Conservation (phyloP, 768 basidiomycete genomes). For the Lactifluus volemus region DNA sequence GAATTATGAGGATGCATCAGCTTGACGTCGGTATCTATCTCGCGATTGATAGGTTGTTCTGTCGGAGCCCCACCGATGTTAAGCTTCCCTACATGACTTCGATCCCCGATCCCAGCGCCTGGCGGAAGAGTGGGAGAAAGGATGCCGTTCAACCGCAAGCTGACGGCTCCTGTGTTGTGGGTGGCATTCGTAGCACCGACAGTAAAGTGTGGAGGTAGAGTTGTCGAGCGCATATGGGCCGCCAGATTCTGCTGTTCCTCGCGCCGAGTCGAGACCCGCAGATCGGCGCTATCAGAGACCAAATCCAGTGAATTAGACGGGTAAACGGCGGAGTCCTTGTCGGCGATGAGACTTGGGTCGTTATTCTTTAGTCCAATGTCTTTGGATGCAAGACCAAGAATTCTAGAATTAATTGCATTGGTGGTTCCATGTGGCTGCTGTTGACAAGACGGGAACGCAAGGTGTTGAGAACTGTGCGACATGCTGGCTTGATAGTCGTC, state of each 20-base stretch:
- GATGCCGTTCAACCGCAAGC: constrained; percentile 14
- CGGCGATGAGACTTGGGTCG: not conserved
- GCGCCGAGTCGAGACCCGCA: not conserved
- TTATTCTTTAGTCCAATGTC: constrained; percentile 8
- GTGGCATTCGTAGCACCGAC: constrained; percentile 1
- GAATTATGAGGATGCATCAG: constrained; percentile 9
- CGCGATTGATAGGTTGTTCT: constrained; percentile 7
- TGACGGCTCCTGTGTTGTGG: constrained; percentile 1
- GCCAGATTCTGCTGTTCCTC: constrained; percentile 18
- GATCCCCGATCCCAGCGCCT: constrained; percentile 3
- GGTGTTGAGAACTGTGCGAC: constrained; percentile 1
- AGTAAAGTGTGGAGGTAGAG: constrained; percentile 19
- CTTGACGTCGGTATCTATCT: constrained; percentile 3
- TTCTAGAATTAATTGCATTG: constrained; percentile 6
- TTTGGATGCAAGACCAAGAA: constrained; percentile 8
- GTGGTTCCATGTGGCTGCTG: constrained; percentile 1
- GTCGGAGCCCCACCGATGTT: not conserved
- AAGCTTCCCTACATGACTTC: constrained; percentile 4
- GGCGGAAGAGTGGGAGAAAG: constrained; percentile 17
- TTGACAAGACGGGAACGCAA: constrained; percentile 2
- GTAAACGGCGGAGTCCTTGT: constrained; percentile 5
- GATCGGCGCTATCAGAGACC: constrained; percentile 5
- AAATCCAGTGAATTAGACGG: constrained; percentile 10
- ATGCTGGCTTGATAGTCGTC: not conserved
- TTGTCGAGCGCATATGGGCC: constrained; percentile 19